Base-by-base conservation (phyloP, 2,329 filamentous ascomycete species). In the Graphilbum sp. region DNA sequence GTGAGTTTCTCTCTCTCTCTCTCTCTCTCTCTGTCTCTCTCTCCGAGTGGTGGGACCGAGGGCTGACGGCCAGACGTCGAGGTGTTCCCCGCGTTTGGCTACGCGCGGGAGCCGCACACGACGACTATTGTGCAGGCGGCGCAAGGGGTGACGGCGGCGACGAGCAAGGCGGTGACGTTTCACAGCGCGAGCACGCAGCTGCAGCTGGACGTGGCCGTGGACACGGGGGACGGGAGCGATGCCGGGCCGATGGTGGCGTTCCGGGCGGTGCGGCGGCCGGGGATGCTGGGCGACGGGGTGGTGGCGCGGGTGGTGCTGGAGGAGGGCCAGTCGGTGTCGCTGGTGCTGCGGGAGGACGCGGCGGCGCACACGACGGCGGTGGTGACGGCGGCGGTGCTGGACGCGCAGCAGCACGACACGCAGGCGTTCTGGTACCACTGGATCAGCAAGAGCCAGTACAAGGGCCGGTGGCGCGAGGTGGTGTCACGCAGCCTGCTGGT, bases 361-460 rank as follows among this genome's bases (percentile, higher is more conserved):
- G 59, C 64, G 1, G 57, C 71, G 18, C 69, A 79, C 47, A 61
- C 71, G 27, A 73, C 72, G 1, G 56, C 63, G 24, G 55, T 66
- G 37, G 72, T 81, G 44, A 74, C 73, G 4, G 70, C 64, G 1
- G 51, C 62, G 0, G 59, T 76, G 25, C 54, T 85, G 11, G 65
- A 78, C 49, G 54, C 55, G 4, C 64, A 81, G 47, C 79, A 85
- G 52, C 68, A 77, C 44, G 72, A 75, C 44, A 86, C 79, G 0
- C 76, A 79, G 49, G 63, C 61, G 9, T 87, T 70, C 53, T 86
- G 80, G 80, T 75, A 67, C 46, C 72, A 74, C 47, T 87, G 79
- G 73, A 79, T 84, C 38, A 65, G 67, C 6, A 72, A 76, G 51
- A 78, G 72, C 53, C 73, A 66, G 45, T 86, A 84, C 54, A 73